Evolutionary conservation across 2,329 filamentous ascomycete species (phyloP), one percentile per base, ranked within the genome.

Genomic region (Aspergillus amoenus): DNA sequence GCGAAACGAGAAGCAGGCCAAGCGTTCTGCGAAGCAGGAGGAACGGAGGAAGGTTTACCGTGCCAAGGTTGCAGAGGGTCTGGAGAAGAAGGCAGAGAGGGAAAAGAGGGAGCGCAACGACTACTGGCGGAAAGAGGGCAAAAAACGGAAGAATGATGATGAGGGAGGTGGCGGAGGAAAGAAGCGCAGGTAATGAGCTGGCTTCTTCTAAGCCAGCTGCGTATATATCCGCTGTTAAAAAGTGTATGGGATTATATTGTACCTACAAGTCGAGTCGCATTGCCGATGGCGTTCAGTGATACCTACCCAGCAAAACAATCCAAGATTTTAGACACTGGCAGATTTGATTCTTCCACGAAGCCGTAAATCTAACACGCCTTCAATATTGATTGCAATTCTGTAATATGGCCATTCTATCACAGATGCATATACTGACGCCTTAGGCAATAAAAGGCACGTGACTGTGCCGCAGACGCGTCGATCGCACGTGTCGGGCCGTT

Each of bases 61-160:
- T 65, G 90, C 89, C 78, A 94, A 91, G 82, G 83, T 97, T 41
- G 88, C 85, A 7, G 90, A 91, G 69, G 87, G 87, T 69, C 82
- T 87, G 68, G 92, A 96, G 83, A 95, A 92, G 85, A 90, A 91
- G 78, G 84, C 84, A 57, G 90, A 88, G 59, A 81, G 93, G 52
- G 93, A 97, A 81, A 95, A 93, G 85, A 86, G 86, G 67, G 93
- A 99, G 79, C 89, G 87, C 71, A 89, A 96, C 73, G 93, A 96
- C 67, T 99, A 87, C 71, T 99, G 94, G 94, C 82, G 86, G 67
- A 87, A 87, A 68, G 95, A 99, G 77, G 94, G 94, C 9, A 90
- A 88, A 79, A 91, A 90, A 79, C 80, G 88, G 65, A 86, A 84
- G 73, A 80, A 81, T 34, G 77, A 80, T 63, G 79, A 77, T 18